Conservation (phyloP, 208 protist genomes). For the Tetramitus jugosus region DNA sequence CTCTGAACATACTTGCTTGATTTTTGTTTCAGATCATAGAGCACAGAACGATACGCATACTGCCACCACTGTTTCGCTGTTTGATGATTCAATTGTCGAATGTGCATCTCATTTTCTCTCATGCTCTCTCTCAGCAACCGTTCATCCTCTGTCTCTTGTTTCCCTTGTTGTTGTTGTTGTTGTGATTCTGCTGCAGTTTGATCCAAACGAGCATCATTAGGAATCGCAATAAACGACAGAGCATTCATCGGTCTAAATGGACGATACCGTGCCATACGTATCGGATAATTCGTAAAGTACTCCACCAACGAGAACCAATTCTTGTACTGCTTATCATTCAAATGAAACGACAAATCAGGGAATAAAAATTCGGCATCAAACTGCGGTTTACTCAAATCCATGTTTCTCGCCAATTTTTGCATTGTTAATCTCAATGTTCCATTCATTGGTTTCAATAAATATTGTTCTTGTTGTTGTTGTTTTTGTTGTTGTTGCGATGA, state of each 20-base stretch:
- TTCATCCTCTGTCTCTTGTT: too few species aligned
- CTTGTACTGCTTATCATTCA: conserved; percentile 1
- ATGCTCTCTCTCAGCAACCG: too few species aligned
- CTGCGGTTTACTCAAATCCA: conserved; percentile 3
- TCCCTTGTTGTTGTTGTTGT: too few species aligned
- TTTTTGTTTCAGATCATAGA: background rate
- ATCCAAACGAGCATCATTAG: too few species aligned
- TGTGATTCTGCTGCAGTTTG: too few species aligned
- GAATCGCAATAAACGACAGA: too few species aligned
- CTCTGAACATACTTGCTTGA: background rate
- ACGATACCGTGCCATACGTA: background rate
- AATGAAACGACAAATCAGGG: background rate
- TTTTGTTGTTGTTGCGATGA: too few species aligned
- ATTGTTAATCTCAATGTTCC: background rate
- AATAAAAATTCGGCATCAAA: conserved; percentile 15
- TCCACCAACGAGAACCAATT: background rate
- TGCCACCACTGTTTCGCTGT: too few species aligned
- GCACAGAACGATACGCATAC: background rate
- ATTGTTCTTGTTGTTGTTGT: too few species aligned
- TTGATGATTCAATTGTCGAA: too few species aligned
- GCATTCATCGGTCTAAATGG: background rate
- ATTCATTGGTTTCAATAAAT: background rate
- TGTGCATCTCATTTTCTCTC: too few species aligned
- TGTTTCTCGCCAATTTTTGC: background rate
- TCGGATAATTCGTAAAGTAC: conserved; percentile 5